phyloP scores from a whole-genome alignment of 345 rosid genomes.

The Acer campestre region DNA sequence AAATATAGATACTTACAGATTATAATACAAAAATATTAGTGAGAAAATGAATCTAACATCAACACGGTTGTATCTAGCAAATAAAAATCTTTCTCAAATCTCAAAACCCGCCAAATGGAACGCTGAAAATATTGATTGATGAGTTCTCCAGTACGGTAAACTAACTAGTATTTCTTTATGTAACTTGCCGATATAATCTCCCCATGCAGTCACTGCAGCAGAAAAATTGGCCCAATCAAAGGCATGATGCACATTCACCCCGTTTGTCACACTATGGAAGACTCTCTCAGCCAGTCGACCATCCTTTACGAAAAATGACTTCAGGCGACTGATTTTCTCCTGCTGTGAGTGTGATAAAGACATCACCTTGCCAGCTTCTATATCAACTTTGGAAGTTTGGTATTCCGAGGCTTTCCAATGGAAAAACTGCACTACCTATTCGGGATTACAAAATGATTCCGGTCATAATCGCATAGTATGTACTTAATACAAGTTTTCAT shows the following conservation, averaged over 20 bases:
- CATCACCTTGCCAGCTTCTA: conserved; percentile 24
- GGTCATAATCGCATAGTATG: not conserved
- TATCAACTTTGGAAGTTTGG: conserved; percentile 9
- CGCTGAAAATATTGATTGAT: conserved; percentile 46
- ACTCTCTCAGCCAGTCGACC: conserved; percentile 31
- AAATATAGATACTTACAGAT: not conserved
- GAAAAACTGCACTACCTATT: conserved; percentile 69
- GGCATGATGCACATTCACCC: conserved; percentile 18
- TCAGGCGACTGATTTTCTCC: conserved; percentile 39
- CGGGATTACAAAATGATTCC: conserved; percentile 2
- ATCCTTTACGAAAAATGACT: conserved; percentile 43
- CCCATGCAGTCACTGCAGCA: conserved; percentile 47
- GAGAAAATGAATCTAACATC: not conserved
- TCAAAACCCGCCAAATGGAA: conserved; percentile 14
- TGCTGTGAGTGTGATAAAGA: conserved; percentile 43
- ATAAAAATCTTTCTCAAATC: conserved; percentile 12
- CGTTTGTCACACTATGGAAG: conserved; percentile 23
- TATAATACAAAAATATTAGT: not conserved
- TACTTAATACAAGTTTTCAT: not conserved
- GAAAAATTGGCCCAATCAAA: conserved; percentile 46
- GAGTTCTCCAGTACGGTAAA: conserved; percentile 63
- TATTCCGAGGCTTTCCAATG: conserved; percentile 53
- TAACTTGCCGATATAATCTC: conserved; percentile 47
- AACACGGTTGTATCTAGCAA: not conserved
- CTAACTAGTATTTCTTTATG: conserved; percentile 45